Evolutionary conservation across 1,139 yeast genomes (phyloP).

Genomic region (Pichia norvegensis): DNA sequence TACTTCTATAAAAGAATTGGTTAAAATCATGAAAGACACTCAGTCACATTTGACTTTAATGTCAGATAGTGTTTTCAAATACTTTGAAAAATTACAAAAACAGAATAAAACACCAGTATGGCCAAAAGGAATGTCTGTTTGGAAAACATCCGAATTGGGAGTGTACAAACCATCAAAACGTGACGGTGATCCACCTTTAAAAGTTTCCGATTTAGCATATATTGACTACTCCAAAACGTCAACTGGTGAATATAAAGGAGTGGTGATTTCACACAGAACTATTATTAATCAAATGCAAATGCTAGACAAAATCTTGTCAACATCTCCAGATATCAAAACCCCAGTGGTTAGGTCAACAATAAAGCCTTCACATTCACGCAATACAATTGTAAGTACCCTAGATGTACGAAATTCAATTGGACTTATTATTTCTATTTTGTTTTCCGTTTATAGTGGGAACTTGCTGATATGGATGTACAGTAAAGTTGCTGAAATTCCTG

Average conservation of each 20-base stretch:
- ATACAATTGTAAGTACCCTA: conserved; percentile 57
- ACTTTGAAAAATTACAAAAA: conserved; percentile 48
- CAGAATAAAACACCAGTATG: conserved; percentile 31
- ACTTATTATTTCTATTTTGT: conserved; percentile 67
- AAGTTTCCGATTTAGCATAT: conserved; percentile 77
- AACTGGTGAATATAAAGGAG: conserved; percentile 86
- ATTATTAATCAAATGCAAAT: conserved; percentile 83
- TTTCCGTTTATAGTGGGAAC: conserved; percentile 82
- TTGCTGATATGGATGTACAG: conserved; percentile 75
- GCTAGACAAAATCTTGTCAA: conserved; percentile 57
- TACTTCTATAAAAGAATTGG: conserved; percentile 53
- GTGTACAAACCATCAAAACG: conserved; percentile 52
- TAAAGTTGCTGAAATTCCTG: conserved; percentile 68
- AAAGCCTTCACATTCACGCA: conserved; percentile 25
- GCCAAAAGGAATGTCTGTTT: conserved; percentile 57
- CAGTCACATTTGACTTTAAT: conserved; percentile 72
- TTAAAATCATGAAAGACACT: conserved; percentile 64
- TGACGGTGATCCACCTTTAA: conserved; percentile 55
- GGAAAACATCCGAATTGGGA: conserved; percentile 90
- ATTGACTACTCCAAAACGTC: conserved; percentile 91
- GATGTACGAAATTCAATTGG: conserved; percentile 89
- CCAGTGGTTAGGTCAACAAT: conserved; percentile 32
- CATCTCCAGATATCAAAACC: conserved; percentile 40
- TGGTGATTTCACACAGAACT: conserved; percentile 84
- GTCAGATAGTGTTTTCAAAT: conserved; percentile 70